These are phyloP conservation scores for Extremus antarcticus DNA, from an alignment of 495 filamentous ascomycete species.

Conservation along the genomic window DNA sequence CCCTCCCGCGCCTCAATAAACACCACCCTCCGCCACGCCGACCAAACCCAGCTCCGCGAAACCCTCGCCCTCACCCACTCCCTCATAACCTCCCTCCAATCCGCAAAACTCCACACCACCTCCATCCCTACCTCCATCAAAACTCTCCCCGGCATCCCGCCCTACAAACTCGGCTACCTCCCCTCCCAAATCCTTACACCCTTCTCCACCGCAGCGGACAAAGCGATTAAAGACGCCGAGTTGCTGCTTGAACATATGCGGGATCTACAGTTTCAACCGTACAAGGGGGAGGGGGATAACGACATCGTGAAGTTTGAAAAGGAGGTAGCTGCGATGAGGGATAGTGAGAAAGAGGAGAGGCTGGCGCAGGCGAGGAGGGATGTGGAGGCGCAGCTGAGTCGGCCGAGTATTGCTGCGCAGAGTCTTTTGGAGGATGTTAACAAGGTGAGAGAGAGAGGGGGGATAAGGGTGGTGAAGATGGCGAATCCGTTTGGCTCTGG, in stretches of 20 bases:
- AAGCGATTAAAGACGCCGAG: neutral
- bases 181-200: neutral
- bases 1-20: neutral
- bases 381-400: neutral
- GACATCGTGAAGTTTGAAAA: neutral
- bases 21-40: neutral
- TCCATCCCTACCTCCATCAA: neutral
- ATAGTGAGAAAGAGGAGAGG: neutral
- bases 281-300: neutral
- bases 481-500: neutral
- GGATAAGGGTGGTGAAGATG: neutral
- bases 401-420: neutral
- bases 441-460: neutral
- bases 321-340: neutral
- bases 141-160: neutral
- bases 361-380: neutral
- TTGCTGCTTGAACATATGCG: neutral
- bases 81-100: neutral
- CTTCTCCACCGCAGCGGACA: neutral
- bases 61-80: neutral
- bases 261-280: neutral
- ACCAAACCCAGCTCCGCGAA: neutral
- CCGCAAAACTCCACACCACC: neutral
- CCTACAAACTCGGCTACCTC: neutral
- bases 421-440: neutral